Conservation (phyloP, 2,329 filamentous ascomycete genomes). For the Aspergillus spinulosporus region DNA sequence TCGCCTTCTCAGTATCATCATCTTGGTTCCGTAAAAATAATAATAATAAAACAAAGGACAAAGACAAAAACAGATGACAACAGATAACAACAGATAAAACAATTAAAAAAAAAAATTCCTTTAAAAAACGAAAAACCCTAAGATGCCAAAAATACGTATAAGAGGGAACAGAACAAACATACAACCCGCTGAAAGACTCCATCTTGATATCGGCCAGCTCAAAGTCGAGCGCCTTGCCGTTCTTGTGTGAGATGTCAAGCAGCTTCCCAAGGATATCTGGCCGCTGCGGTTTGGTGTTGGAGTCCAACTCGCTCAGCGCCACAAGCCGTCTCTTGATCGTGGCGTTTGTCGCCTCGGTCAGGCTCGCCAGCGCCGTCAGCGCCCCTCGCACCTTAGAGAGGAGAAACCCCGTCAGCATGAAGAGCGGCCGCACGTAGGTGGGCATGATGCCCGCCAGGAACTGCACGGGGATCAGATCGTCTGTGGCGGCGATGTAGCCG, state of each 20-base stretch:
- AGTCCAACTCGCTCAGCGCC: constrained; percentile 8
- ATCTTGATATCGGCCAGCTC: constrained; percentile 30
- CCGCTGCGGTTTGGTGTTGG: constrained; percentile 18
- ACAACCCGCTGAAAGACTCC: constrained; percentile 33
- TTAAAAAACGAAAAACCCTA: too few relatives aligned
- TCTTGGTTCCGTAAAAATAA: too few relatives aligned
- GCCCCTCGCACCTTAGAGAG: constrained; percentile 27
- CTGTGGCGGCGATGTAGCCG: constrained; percentile 40
- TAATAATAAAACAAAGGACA: too few relatives aligned
- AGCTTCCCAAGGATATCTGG: constrained; percentile 33
- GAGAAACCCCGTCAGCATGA: constrained; percentile 29
- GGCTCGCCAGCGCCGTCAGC: constrained; percentile 28
- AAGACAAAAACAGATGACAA: too few relatives aligned
- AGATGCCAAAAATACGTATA: too few relatives aligned
- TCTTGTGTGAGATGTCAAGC: constrained; percentile 28
- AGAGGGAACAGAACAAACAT: constrained; percentile 14
- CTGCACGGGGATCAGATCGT: constrained; percentile 35
- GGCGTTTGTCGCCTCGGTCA: constrained; percentile 27
- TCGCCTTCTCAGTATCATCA: too few relatives aligned
- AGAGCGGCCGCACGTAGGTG: constrained; percentile 30
- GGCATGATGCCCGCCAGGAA: constrained; percentile 32
- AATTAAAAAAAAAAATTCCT: too few relatives aligned
- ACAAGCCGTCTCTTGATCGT: constrained; percentile 27
- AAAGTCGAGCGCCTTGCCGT: constrained; percentile 34
- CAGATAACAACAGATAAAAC: too few relatives aligned